Evolutionary conservation across 139 green algal genomes (phyloP).

Genomic region (Gonium pectorale): DNA sequence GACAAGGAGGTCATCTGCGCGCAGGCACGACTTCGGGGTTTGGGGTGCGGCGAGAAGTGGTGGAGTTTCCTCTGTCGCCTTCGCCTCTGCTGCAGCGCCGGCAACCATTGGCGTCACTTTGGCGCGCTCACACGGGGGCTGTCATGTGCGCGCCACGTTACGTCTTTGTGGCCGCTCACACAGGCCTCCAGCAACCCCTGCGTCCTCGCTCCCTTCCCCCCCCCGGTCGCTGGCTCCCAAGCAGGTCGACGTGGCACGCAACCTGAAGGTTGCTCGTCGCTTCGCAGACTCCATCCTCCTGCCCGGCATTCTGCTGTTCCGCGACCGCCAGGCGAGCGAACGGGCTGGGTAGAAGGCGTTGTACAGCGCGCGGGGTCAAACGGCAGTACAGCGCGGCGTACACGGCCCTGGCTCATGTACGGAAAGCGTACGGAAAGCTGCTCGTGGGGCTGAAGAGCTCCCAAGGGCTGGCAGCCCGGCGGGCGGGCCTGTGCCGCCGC

Average conservation of each 20-base stretch:
- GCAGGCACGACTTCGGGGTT: conserved; percentile 27
- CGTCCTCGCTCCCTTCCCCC: background rate
- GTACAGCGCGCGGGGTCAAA: too few relatives aligned
- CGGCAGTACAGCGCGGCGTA: background rate
- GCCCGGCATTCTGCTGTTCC: conserved; percentile 42
- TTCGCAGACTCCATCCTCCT: conserved; percentile 9
- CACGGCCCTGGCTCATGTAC: background rate
- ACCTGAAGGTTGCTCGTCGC: background rate
- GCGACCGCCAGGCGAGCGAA: conserved; percentile 32
- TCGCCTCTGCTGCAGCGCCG: background rate
- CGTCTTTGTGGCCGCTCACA: background rate
- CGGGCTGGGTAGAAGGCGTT: background rate
- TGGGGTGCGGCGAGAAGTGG: too few relatives aligned
- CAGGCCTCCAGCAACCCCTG: background rate
- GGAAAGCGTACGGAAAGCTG: background rate
- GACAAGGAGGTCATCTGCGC: conserved; percentile 51
- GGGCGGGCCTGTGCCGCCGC: background rate
- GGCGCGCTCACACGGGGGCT: background rate
- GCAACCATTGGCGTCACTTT: background rate
- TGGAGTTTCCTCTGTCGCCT: background rate
- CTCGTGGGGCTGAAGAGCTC: background rate
- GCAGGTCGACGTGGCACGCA: conserved; percentile 50
- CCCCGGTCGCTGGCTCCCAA: background rate
- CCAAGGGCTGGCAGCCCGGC: background rate
- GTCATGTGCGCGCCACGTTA: background rate